Conservation (phyloP, 805 yeast genomes). For the Ogataea thermomethanolica region DNA sequence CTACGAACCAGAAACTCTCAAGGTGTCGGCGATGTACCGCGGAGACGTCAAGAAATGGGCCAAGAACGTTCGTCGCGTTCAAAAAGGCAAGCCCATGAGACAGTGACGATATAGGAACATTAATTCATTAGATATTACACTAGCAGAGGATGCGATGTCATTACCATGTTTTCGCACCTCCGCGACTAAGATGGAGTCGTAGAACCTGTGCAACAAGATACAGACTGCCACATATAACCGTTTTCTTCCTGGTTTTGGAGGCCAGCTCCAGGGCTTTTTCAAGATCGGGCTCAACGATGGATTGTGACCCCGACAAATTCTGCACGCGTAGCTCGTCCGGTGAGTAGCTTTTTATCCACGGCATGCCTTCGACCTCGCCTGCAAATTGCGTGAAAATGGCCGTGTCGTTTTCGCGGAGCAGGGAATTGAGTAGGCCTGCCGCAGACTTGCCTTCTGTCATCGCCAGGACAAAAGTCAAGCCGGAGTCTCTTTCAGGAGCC, state of each 20-base stretch:
- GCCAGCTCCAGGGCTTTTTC: slow-evolving; percentile 29
- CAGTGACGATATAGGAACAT: slow-evolving; percentile 2
- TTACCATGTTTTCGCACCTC: slow-evolving; percentile 4
- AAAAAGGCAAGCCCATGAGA: slow-evolving; percentile 33
- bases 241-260: slow-evolving; percentile 10
- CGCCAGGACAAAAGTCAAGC: slow-evolving; percentile 61
- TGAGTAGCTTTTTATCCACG: slow-evolving; percentile 70
- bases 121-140: not conserved
- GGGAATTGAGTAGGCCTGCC: slow-evolving; percentile 44
- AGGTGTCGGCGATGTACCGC: slow-evolving; percentile 23
- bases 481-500: slow-evolving; percentile 6
- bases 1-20: slow-evolving; percentile 32
- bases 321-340: slow-evolving; percentile 30
- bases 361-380: slow-evolving; percentile 76
- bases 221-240: slow-evolving; percentile 68
- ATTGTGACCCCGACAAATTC: slow-evolving; percentile 26
- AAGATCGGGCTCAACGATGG: slow-evolving; percentile 25
- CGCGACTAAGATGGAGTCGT: slow-evolving; percentile 28
- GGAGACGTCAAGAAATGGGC: slow-evolving; percentile 35
- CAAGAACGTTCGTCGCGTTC: slow-evolving; percentile 35
- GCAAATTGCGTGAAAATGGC: slow-evolving; percentile 64
- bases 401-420: slow-evolving; percentile 48
- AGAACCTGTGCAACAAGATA: slow-evolving; percentile 61
- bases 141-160: not conserved
- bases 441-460: slow-evolving; percentile 72